phyloP scores from a whole-genome alignment of 352 stramenopile genomes.

The Salisapilia sapeloensis region DNA sequence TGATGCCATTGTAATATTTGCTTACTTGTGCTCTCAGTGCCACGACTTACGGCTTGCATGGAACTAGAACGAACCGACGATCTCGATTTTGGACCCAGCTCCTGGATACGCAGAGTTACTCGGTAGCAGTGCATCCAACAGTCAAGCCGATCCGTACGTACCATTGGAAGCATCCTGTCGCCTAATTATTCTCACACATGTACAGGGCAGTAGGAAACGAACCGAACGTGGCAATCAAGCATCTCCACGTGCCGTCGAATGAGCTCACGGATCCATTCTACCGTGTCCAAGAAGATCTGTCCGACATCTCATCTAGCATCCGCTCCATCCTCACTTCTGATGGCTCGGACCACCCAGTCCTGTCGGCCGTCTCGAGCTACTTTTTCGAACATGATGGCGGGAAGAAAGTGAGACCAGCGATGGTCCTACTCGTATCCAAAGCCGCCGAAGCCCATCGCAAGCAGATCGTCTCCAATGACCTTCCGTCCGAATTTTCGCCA shows the following conservation, averaged over 20 bases:
- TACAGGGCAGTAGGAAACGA: conserved; percentile 8
- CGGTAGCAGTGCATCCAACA: conserved; percentile 10
- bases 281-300: conserved; percentile 85
- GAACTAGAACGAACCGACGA: conserved; percentile 50
- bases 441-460: conserved; percentile 76
- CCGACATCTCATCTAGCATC: conserved; percentile 87
- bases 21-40: not conserved
- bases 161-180: conserved; percentile 2
- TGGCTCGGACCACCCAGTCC: conserved; percentile 93
- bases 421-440: conserved; percentile 91
- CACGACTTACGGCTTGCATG: not conserved
- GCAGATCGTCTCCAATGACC: conserved; percentile 12
- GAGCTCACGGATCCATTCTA: conserved; percentile 83
- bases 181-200: too few species aligned
- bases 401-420: conserved; percentile 97
- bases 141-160: conserved; percentile 14
- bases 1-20: conserved; percentile 32
- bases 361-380: conserved; percentile 91
- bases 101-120: conserved; percentile 30
- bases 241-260: conserved; percentile 29
- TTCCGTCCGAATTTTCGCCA: conserved; percentile 35
- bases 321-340: conserved; percentile 91
- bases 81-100: conserved; percentile 67
- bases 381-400: conserved; percentile 92
- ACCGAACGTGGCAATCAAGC: conserved; percentile 15